Evolutionary conservation across 2,329 filamentous ascomycete species (phyloP).

Genomic region (Verticillium tricorpus): DNA sequence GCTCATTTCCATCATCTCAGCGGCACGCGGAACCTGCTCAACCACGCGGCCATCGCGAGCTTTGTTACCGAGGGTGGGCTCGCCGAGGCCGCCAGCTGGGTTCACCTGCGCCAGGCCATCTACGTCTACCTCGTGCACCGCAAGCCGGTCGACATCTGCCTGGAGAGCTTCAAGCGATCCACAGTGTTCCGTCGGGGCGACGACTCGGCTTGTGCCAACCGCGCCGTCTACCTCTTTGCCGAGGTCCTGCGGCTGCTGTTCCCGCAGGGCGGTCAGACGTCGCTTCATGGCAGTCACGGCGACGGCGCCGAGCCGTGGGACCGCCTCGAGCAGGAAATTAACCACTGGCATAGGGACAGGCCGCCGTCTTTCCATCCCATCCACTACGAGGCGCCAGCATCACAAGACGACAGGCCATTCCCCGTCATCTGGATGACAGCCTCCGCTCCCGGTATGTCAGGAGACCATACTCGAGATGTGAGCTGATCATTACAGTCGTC

Average conservation of each 20-base stretch:
- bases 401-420: conserved; percentile 20
- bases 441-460: conserved; percentile 23
- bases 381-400: conserved; percentile 21
- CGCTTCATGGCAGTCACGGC: not conserved
- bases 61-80: conserved; percentile 31
- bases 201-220: conserved; percentile 15
- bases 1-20: conserved; percentile 33
- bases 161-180: conserved; percentile 14
- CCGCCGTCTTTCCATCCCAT: conserved; percentile 27
- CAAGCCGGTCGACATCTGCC: conserved; percentile 13
- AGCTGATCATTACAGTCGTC: conserved; percentile 19
- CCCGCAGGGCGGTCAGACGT: not conserved
- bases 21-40: conserved; percentile 30
- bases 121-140: conserved; percentile 27
- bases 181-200: conserved; percentile 12
- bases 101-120: conserved; percentile 33
- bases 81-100: conserved; percentile 33
- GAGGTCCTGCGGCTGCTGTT: conserved; percentile 19
- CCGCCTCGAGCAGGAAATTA: conserved; percentile 12
- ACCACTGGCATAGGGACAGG: conserved; percentile 23
- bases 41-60: conserved; percentile 24
- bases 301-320: not conserved
- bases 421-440: conserved; percentile 29
- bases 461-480: not conserved
- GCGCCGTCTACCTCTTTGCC: conserved; percentile 14